phyloP scores from a whole-genome alignment of 73 alveolate species.

The Paramecium tetraurelia region DNA sequence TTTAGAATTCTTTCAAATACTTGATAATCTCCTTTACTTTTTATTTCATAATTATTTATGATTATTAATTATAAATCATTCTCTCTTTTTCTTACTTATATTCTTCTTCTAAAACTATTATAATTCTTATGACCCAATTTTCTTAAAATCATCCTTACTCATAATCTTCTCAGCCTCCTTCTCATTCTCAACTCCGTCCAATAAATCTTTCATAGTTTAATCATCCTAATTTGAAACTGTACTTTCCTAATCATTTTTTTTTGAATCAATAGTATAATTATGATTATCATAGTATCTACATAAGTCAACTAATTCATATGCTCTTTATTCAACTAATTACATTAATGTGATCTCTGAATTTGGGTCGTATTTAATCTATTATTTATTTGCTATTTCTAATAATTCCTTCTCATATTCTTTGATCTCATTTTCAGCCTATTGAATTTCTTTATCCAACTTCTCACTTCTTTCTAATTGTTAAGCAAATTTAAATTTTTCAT shows the following conservation, averaged over 20 bases:
- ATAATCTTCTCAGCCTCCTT: constrained; percentile 42
- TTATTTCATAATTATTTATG: neutral
- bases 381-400: constrained; percentile 11
- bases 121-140: neutral
- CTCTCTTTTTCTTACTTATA: neutral
- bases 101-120: neutral
- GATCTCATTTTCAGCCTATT: neutral
- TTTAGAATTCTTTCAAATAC: neutral
- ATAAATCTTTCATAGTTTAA: neutral
- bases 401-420: neutral
- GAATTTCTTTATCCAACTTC: neutral
- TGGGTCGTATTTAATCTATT: neutral
- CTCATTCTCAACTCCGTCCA: constrained; percentile 45
- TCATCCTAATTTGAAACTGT: neutral
- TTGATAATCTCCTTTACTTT: neutral
- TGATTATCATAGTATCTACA: neutral
- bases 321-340: constrained; percentile 51
- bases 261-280: neutral
- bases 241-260: neutral
- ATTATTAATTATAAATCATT: neutral
- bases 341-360: constrained; percentile 1
- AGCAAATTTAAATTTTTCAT: constrained; percentile 25
- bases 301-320: constrained; percentile 18
- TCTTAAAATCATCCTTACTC: constrained; percentile 5
- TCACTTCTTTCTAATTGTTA: constrained; percentile 37